phyloP scores from a whole-genome alignment of 2,329 filamentous ascomycete genomes.

The Metarhizium guizhouense region DNA sequence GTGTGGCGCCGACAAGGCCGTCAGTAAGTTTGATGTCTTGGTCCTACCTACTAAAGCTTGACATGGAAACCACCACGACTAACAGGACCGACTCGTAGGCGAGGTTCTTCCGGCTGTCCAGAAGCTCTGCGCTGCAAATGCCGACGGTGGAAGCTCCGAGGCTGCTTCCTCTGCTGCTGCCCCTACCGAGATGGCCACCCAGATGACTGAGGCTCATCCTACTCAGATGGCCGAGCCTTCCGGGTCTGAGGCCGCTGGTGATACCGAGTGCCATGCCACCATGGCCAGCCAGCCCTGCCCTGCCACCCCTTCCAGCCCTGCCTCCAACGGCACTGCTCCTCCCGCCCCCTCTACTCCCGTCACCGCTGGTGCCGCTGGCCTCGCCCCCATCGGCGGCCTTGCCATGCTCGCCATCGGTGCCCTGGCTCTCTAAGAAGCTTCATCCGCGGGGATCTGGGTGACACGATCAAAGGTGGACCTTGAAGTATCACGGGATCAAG shows the following conservation, averaged over 20 bases:
- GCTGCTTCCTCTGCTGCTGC: slow-evolving; percentile 4
- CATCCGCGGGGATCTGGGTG: neutral
- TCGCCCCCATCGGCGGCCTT: slow-evolving; percentile 22
- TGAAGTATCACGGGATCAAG: too few relatives aligned
- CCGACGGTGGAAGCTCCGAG: slow-evolving; percentile 1
- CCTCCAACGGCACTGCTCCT: slow-evolving; percentile 10
- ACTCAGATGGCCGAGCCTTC: slow-evolving; percentile 6
- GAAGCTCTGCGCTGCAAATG: slow-evolving; percentile 21
- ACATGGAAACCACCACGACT: neutral
- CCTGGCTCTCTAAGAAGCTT: slow-evolving; percentile 26
- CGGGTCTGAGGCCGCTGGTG: slow-evolving; percentile 4
- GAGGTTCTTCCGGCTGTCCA: slow-evolving; percentile 29
- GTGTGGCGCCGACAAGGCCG: slow-evolving; percentile 27
- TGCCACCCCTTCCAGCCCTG: neutral
- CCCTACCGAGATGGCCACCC: neutral
- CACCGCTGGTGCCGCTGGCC: slow-evolving; percentile 20
- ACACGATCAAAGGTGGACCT: neutral
- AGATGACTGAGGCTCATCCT: neutral
- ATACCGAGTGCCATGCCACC: slow-evolving; percentile 7
- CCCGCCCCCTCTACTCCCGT: slow-evolving; percentile 8
- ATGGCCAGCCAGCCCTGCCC: slow-evolving; percentile 3
- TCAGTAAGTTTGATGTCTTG: slow-evolving; percentile 22
- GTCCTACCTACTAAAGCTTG: neutral
- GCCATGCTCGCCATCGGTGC: slow-evolving; percentile 23
- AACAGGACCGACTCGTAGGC: slow-evolving; percentile 18